Evolutionary conservation across 768 basidiomycete genomes (phyloP).

Genomic region (Brasilioporus rufonigricans): DNA sequence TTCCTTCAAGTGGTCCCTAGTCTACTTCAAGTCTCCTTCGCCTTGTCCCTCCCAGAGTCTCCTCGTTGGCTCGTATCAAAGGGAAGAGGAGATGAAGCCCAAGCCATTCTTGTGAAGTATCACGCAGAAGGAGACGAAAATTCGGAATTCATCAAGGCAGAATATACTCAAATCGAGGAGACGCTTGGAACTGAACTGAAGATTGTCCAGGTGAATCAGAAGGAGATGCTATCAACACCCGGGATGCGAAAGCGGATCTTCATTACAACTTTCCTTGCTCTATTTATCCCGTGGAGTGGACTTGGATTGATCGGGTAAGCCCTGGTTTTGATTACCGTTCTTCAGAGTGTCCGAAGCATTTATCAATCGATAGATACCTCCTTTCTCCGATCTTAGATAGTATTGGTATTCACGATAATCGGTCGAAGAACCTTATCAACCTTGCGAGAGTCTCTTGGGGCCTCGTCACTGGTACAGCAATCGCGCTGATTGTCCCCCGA

Average conservation of each 20-base stretch:
- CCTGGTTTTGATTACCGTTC: no score
- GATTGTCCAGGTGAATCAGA: background rate
- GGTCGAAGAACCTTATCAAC: slow-evolving; percentile 14
- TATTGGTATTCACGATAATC: slow-evolving; percentile 9
- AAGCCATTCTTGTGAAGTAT: slow-evolving; percentile 49
- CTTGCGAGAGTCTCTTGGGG: background rate
- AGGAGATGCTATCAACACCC: background rate
- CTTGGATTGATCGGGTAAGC: slow-evolving; percentile 1
- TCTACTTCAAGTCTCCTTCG: slow-evolving; percentile 50
- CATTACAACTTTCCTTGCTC: slow-evolving; percentile 11
- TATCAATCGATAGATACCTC: background rate
- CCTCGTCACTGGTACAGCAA: background rate
- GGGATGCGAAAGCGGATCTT: slow-evolving; percentile 20
- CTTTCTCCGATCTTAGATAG: slow-evolving; percentile 2
- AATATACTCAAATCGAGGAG: slow-evolving; percentile 54
- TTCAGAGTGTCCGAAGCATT: background rate
- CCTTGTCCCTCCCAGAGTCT: slow-evolving; percentile 59
- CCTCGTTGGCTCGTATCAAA: slow-evolving; percentile 62
- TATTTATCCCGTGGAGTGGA: slow-evolving; percentile 16
- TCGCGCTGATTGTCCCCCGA: slow-evolving; percentile 2
- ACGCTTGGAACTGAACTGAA: slow-evolving; percentile 39
- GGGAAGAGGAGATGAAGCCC: slow-evolving; percentile 49
- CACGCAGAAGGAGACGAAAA: slow-evolving; percentile 55
- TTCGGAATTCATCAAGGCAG: slow-evolving; percentile 25
- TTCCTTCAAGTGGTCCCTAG: slow-evolving; percentile 57